phyloP scores from a whole-genome alignment of 1,284 basidiomycete genomes.

The Cryptococcus wingfieldii region DNA sequence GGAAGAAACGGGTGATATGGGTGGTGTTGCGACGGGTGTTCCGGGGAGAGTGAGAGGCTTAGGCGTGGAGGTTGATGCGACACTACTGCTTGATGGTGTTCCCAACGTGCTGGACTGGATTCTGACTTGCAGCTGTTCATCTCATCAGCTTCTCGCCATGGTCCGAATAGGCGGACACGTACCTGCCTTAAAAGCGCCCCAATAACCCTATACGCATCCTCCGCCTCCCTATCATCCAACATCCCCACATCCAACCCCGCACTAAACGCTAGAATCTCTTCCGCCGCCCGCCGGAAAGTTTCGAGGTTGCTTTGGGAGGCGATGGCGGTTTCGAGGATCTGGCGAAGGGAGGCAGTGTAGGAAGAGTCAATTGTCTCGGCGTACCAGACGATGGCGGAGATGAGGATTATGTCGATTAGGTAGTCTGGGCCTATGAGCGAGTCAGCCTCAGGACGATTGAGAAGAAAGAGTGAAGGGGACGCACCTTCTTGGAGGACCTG shows the following conservation, averaged over 20 bases:
- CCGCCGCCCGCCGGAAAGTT: conserved; percentile 18
- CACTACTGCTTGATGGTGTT: not conserved
- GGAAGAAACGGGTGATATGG: conserved; percentile 2
- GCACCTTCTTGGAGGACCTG: conserved; percentile 25
- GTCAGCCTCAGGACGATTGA: no score
- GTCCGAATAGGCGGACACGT: not conserved
- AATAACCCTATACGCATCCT: conserved; percentile 24
- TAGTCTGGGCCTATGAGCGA: conserved; percentile 28
- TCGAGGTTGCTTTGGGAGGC: conserved; percentile 12
- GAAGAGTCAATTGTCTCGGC: conserved; percentile 25
- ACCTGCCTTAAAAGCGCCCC: conserved; percentile 24
- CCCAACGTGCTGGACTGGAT: conserved; percentile 2
- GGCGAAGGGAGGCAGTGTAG: conserved; percentile 21
- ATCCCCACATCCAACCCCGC: conserved; percentile 11
- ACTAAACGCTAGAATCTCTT: conserved; percentile 18
- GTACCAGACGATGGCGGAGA: conserved; percentile 28
- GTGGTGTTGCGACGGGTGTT: not conserved
- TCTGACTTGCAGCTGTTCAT: conserved; percentile 15
- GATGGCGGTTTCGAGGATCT: conserved; percentile 20
- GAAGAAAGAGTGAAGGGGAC: not conserved
- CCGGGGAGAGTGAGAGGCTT: not conserved
- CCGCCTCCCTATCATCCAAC: conserved; percentile 20
- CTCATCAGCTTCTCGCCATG: not conserved
- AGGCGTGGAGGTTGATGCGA: not conserved
- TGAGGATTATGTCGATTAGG: conserved; percentile 28